Percentiles rank a stretch among this genome's conserved stretches.
These are phyloP conservation scores for Cadophora sp. DNA, from an alignment of 2,329 filamentous ascomycete genomes.

Conservation along the genomic window DNA sequence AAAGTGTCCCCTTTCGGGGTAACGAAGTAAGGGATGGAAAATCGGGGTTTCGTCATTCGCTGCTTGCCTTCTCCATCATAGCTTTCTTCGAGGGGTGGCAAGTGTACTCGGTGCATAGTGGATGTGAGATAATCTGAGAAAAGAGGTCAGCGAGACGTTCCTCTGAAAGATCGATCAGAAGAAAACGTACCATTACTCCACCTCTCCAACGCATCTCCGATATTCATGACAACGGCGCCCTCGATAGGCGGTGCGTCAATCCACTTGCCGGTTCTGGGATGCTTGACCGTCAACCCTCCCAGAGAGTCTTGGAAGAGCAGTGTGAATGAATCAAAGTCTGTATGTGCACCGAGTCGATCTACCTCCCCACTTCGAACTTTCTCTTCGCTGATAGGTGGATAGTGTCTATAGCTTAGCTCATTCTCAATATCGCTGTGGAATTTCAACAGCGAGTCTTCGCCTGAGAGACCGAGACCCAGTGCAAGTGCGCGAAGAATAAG, in stretches of 20 bases:
- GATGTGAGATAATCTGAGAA: constrained; percentile 47
- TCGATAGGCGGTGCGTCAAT: constrained; percentile 50
- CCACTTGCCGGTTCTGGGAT: constrained; percentile 8
- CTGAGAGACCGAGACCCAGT: constrained; percentile 21
- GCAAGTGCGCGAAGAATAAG: constrained; percentile 23
- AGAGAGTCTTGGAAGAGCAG: constrained; percentile 54
- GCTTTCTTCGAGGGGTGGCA: constrained; percentile 17
- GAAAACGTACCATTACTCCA: constrained; percentile 28
- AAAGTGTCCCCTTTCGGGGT: constrained; percentile 21
- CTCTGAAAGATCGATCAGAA: not conserved
- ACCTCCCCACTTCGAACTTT: constrained; percentile 19
- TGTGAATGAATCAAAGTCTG: constrained; percentile 54
- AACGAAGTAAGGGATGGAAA: constrained; percentile 31
- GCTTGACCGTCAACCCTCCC: constrained; percentile 53
- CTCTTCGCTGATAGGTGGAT: constrained; percentile 43
- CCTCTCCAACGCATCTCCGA: constrained; percentile 48
- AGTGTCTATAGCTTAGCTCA: constrained; percentile 50
- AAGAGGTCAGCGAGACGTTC: no score
- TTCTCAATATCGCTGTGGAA: constrained; percentile 23
- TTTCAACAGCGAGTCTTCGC: constrained; percentile 21
- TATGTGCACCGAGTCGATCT: constrained; percentile 43
- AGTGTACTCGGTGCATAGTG: constrained; percentile 28
- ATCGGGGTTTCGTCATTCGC: constrained; percentile 22
- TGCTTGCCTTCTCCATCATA: constrained; percentile 6
- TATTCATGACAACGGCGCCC: constrained; percentile 52